Percentiles rank a stretch among this genome's conserved stretches.
These are phyloP conservation scores for Cytospora piceicola DNA, from an alignment of 2,329 filamentous ascomycete species.

Conservation along the genomic window DNA sequence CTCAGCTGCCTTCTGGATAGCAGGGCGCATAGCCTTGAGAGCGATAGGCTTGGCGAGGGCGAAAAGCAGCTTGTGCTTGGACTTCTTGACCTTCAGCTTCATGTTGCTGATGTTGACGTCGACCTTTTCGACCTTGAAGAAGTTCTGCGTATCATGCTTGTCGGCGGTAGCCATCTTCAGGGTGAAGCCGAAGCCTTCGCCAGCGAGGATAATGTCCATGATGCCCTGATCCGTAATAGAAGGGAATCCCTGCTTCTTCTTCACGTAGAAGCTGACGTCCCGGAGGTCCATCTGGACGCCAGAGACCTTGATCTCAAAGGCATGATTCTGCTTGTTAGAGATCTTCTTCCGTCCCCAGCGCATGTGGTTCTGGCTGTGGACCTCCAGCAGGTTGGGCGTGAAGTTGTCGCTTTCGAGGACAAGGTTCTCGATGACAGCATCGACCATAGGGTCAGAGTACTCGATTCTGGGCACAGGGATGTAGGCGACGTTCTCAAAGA, in stretches of 20 bases:
- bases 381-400: constrained; percentile 87
- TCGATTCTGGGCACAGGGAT: constrained; percentile 94
- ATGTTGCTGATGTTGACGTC: constrained; percentile 81
- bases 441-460: constrained; percentile 80
- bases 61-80: constrained; percentile 92
- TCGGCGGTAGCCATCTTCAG: constrained; percentile 84
- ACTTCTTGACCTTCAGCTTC: constrained; percentile 89
- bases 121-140: constrained; percentile 94
- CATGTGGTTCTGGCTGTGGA: constrained; percentile 92
- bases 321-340: constrained; percentile 78
- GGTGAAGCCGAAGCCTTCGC: constrained; percentile 88
- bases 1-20: constrained; percentile 84
- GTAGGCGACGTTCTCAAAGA: constrained; percentile 86
- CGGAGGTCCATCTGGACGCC: constrained; percentile 91
- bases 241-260: constrained; percentile 93
- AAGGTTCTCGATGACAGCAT: constrained; percentile 91
- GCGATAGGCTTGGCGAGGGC: constrained; percentile 83
- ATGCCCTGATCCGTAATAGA: constrained; percentile 85
- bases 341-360: constrained; percentile 91
- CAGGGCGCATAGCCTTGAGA: constrained; percentile 81
- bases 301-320: constrained; percentile 79
- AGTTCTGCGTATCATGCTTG: constrained; percentile 74
- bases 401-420: constrained; percentile 97
- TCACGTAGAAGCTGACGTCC: constrained; percentile 93
- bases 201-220: constrained; percentile 84